phyloP scores from a whole-genome alignment of 768 basidiomycete genomes.

The Leucosporidium yakuticum region DNA sequence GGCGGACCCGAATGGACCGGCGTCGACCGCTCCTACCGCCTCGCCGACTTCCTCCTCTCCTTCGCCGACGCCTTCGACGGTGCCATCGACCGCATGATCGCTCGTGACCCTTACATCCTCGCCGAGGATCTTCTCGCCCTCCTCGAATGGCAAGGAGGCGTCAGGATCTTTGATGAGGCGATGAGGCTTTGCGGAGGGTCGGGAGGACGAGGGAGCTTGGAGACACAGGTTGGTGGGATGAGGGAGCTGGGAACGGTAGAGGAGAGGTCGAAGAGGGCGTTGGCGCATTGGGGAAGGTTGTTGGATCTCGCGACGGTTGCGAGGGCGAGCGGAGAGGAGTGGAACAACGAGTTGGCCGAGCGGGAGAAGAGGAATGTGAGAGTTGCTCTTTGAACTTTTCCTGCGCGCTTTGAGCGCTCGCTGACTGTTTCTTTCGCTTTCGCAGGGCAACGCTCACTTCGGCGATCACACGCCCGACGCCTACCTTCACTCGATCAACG shows the following conservation, averaged over 20 bases:
- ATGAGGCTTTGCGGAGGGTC: conserved; percentile 12
- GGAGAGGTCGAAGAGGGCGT: conserved; percentile 13
- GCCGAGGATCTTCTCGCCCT: conserved; percentile 30
- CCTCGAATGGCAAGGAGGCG: conserved; percentile 33
- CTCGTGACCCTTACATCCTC: conserved; percentile 24
- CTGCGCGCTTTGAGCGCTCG: no score
- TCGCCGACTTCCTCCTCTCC: conserved; percentile 32
- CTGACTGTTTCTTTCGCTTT: no score
- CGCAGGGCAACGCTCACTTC: conserved; percentile 29
- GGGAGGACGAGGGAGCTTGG: no score
- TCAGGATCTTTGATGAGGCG: conserved; percentile 29
- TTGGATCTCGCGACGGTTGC: neutral
- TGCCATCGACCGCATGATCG: conserved; percentile 32
- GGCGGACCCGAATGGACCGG: conserved; percentile 29
- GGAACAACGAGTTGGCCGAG: conserved; percentile 20
- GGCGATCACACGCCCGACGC: conserved; percentile 8
- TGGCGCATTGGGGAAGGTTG: neutral
- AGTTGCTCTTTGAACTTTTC: neutral
- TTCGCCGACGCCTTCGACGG: conserved; percentile 34
- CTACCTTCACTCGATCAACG: conserved; percentile 26
- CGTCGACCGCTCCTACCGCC: conserved; percentile 26
- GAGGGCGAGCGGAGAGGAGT: neutral
- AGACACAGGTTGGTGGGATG: no score
- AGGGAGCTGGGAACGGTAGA: conserved; percentile 21
- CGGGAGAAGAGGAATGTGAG: conserved; percentile 31